These are phyloP conservation scores for Starmerella scarabaei DNA, from an alignment of 805 yeast genomes.

Conservation along the genomic window DNA sequence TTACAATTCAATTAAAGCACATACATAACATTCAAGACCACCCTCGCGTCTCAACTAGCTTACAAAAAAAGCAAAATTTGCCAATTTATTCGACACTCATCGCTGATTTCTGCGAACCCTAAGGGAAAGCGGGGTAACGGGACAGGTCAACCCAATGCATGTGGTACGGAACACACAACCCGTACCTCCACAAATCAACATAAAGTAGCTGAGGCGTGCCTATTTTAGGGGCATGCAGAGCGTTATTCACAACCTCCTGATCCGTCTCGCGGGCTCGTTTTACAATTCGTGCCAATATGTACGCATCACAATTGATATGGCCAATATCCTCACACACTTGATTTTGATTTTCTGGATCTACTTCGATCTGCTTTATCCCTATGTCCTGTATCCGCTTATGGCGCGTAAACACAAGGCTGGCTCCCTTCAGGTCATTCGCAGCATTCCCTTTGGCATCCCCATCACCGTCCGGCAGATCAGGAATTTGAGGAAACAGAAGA, in stretches of 20 bases:
- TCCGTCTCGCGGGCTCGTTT: background rate
- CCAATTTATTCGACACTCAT: too few relatives aligned
- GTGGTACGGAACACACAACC: too few relatives aligned
- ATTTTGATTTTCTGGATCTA: background rate
- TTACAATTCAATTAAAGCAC: too few relatives aligned
- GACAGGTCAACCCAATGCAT: too few relatives aligned
- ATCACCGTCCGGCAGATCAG: background rate
- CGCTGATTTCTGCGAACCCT: too few relatives aligned
- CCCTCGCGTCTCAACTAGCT: too few relatives aligned
- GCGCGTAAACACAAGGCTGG: constrained; percentile 3
- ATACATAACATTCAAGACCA: too few relatives aligned
- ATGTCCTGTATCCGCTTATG: constrained; percentile 3
- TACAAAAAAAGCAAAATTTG: too few relatives aligned
- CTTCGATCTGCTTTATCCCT: constrained; percentile 5
- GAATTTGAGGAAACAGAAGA: background rate
- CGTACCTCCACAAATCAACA: too few relatives aligned
- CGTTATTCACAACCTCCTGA: background rate
- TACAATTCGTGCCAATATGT: background rate
- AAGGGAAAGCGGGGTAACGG: too few relatives aligned
- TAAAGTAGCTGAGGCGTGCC: too few relatives aligned
- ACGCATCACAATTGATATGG: background rate
- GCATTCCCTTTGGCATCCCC: constrained; percentile 8
- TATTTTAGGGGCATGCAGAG: too few relatives aligned
- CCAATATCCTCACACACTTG: background rate
- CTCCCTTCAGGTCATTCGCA: background rate